Evolutionary conservation across 1,284 basidiomycete species (phyloP), one percentile per base, ranked within the genome.

Genomic region (Ganoderma multipileum): DNA sequence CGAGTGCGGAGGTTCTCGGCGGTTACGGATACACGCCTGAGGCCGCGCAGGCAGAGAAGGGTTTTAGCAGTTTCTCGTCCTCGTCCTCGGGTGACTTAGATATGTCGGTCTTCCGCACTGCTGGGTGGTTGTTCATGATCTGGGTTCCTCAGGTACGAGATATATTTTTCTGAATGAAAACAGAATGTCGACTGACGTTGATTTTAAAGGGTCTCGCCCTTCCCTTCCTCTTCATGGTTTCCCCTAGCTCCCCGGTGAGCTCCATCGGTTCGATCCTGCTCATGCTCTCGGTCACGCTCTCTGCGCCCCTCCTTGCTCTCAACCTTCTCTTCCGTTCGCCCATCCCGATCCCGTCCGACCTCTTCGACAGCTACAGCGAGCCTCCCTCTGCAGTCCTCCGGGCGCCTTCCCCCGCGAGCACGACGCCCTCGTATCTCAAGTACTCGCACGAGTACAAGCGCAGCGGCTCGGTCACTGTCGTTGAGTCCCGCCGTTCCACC

Each of bases 401-500:
- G 62, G 80, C 81, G 18, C 80, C 85, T 52, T 82, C 86, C 38
- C 83, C 83, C 16, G 73, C 77, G 9, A 78, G 81, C 65, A 82
- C 79, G 79, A 23, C 68, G 36, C 81, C 81, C 60, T 82, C 82
- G 33, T 55, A 52, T 42, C 84, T 70, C 71, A 71, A 69, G 64
- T 74, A 82, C 76, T 85, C 85, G 23, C 81, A 85, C 69, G 85
- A 87, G 66, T 89, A 88, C 78, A 91, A 90, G 76, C 86, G 86
- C 64, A 90, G 89, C 72, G 83, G 83, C 26, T 89, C 86, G 69
- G 81, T 87, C 64, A 91, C 89, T 12, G 86, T 91, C 42, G 86
- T 92, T 26, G 89, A 92, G 76, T 87, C 86, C 38, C 85, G 89
- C 58, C 88, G 89, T 60, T 90, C 89, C 72, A 88, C 88, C 33